Evolutionary conservation across 495 filamentous ascomycete genomes (phyloP), one percentile per base, ranked within the genome.

Genomic region (Jackrogersella minutella): DNA sequence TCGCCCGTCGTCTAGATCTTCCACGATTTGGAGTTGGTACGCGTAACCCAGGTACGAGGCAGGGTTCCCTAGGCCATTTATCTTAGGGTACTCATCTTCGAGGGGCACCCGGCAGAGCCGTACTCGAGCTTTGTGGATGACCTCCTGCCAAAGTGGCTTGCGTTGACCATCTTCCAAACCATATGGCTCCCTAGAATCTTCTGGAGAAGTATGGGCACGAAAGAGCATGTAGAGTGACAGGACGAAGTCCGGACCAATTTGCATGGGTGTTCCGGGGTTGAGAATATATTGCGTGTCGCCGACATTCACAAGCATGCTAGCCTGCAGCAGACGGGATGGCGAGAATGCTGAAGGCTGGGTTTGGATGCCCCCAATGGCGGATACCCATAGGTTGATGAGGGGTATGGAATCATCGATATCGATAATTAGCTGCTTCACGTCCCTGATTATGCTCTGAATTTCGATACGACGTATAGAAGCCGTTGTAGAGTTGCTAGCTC

Each of bases 161-260:
- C 91, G 82, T 24, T 82, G 80, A 1, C 74, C 74, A 28, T 80
- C 79, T 30, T 77, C 79, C n/a, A 82, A 16, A 0, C 81, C 81
- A 37, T 84, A 84, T 4, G 75, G 77, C n/a, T 70, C 72, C 9
- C 69, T 69, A 0, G 47, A 14, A 80, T 84, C 70, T 34, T 71
- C 58, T 41, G 57, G 16, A 6, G 73, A 69, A 28, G 75, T 76
- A 77, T 99, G 93, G 16, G 92, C 88, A 10, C 87, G 83, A 73
- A 98, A 99, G 4, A 97, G 86, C 96, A 99, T 98, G 78, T 98
- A 99, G 75, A 98, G 81, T 1, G 94, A 96, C 13, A 98, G 74
- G 0, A 86, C 92, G 72, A 97, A 98, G 0, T 88, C 87, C 0
- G 95, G 91, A 0, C 96, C 96, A 50, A 98, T 87, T 68, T 97